Base-by-base conservation (phyloP, 495 filamentous ascomycete species). In the Tuber indicum region DNA sequence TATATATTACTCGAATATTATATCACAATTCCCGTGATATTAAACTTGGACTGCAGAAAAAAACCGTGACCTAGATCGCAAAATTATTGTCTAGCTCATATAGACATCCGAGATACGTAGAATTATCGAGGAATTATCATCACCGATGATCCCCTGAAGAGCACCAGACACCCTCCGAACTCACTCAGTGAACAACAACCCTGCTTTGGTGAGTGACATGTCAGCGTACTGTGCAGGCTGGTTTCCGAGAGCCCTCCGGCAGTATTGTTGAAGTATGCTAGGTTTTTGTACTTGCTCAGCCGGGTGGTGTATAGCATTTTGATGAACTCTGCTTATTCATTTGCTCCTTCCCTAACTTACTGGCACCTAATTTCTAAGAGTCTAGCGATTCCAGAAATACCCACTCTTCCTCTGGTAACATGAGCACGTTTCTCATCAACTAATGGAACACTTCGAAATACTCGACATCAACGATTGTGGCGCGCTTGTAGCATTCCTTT, bases 391-490 rank as follows among this genome's bases (percentile, higher is more conserved):
- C 92, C 45, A 99, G 88, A 77, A 99, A 98, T 62, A 91, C 87
- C 88, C 96, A 94, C 84, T 99, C 96, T 84, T 99, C 96, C 47
- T 94, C 91, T 2, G 96, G 95, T n/a, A 94, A 94, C 93, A 99
- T 96, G 42, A 98, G 89, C 26, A 91, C 92, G 84, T 98, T 98
- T 86, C 94, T 94, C 92, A 98, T 97, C 71, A 99, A 88, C 84
- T 97, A 93, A 76, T 97, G 94, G 82, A 98, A 98, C 3, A 96
- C 96, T 84, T 98, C 96, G 82, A 96, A 98, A 84, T 96, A 99
- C 84, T 98, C 94, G 9, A 98, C 94, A 84, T 99, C 96, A 82
- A 98, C 97, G 72, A 92, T 88, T 49, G 98, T 92, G 9, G 96
- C 96, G 79, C 95, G 92, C 86, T 97, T 98, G 87, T 98, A 99